These are phyloP conservation scores for Trichothecium sympodiale DNA, from an alignment of 2,329 filamentous ascomycete species.

Conservation along the genomic window DNA sequence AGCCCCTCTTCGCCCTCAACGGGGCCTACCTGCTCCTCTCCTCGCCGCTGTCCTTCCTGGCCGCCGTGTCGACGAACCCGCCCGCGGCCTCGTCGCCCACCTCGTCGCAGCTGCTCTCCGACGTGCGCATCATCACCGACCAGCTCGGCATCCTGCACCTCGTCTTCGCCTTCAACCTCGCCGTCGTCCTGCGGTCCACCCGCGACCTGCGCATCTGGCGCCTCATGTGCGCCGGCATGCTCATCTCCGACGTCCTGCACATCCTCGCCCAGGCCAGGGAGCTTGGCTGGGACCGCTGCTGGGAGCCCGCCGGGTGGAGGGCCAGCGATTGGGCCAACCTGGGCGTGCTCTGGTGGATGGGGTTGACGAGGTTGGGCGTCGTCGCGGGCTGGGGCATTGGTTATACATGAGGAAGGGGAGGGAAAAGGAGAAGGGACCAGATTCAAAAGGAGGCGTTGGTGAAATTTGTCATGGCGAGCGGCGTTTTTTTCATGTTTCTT, in stretches of 20 bases:
- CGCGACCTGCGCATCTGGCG: slow-evolving; percentile 21
- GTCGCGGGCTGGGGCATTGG: slow-evolving; percentile 4
- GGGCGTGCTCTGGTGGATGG: slow-evolving; percentile 6
- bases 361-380: slow-evolving; percentile 3
- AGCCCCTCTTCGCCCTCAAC: slow-evolving; percentile 21
- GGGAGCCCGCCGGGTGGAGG: slow-evolving; percentile 3
- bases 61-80: slow-evolving; percentile 12
- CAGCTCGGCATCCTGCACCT: slow-evolving; percentile 12
- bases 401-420: not conserved
- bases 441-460: not conserved
- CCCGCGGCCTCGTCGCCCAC: not conserved
- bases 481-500: not conserved
- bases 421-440: slow-evolving; percentile 2
- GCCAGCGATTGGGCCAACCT: slow-evolving; percentile 7
- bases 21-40: slow-evolving; percentile 18
- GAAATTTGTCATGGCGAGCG: not conserved
- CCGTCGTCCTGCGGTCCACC: slow-evolving; percentile 20
- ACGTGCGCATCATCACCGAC: slow-evolving; percentile 9
- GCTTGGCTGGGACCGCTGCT: slow-evolving; percentile 3
- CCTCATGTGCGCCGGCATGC: slow-evolving; percentile 35
- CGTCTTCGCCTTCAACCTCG: slow-evolving; percentile 24
- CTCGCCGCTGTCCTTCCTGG: slow-evolving; percentile 15
- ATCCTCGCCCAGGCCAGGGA: slow-evolving; percentile 7
- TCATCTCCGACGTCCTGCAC: slow-evolving; percentile 44
- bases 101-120: slow-evolving; percentile 3